A percentile compares a stretch with the other conserved stretches of the same genome.
phyloP scores from a whole-genome alignment of 2,329 filamentous ascomycete genomes.

The Colletotrichum salicis region DNA sequence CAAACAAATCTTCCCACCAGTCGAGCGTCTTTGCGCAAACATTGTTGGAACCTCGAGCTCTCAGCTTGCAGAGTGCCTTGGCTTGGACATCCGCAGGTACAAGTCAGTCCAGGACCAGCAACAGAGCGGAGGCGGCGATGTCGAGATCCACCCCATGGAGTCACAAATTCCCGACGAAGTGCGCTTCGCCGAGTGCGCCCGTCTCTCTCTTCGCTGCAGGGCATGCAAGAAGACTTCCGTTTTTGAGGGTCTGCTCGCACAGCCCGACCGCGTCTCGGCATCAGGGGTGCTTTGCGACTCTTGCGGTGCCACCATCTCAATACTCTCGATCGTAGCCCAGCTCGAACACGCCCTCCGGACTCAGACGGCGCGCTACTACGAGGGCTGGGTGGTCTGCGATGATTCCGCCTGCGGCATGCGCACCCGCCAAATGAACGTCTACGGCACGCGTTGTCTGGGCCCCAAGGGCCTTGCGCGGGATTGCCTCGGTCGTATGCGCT shows the following conservation, averaged over 20 bases:
- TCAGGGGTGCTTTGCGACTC: slow-evolving; percentile 77
- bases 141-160: slow-evolving; percentile 89
- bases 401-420: slow-evolving; percentile 87
- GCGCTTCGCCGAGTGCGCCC: slow-evolving; percentile 84
- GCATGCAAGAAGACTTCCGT: slow-evolving; percentile 76
- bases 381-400: slow-evolving; percentile 90
- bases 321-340: slow-evolving; percentile 83
- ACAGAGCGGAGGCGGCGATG: slow-evolving; percentile 63
- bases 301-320: slow-evolving; percentile 74
- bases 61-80: slow-evolving; percentile 90
- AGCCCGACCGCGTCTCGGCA: slow-evolving; percentile 71
- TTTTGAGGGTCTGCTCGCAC: slow-evolving; percentile 79
- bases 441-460: slow-evolving; percentile 88
- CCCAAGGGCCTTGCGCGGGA: slow-evolving; percentile 85
- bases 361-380: slow-evolving; percentile 87
- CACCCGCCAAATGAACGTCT: slow-evolving; percentile 92
- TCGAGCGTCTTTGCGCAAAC: slow-evolving; percentile 96
- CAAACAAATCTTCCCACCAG: slow-evolving; percentile 98
- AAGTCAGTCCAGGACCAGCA: slow-evolving; percentile 56
- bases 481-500: slow-evolving; percentile 88
- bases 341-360: slow-evolving; percentile 85
- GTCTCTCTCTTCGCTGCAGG: slow-evolving; percentile 83
- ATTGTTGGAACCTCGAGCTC: slow-evolving; percentile 92
- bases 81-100: slow-evolving; percentile 90
- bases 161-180: slow-evolving; percentile 92